Evolutionary conservation across 2,329 filamentous ascomycete genomes (phyloP).

Genomic region (Helminthosporium solani): DNA sequence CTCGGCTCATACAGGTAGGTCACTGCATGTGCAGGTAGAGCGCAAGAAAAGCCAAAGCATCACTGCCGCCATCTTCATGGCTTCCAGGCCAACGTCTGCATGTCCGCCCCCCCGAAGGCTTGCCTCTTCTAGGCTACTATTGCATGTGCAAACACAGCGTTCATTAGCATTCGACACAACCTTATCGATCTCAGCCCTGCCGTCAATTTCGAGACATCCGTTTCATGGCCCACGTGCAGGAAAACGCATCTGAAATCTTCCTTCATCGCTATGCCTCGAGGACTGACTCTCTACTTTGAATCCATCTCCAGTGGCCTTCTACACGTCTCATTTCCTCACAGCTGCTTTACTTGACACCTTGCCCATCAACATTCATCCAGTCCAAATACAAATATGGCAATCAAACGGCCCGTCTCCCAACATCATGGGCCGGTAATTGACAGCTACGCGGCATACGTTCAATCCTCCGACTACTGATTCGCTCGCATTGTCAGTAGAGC

Average conservation of each 20-base stretch:
- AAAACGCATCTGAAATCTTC: not conserved
- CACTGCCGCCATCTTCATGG: not conserved
- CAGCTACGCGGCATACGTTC: slow-evolving; percentile 13
- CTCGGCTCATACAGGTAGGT: slow-evolving; percentile 16
- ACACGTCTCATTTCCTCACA: too few relatives aligned
- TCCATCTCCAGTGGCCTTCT: too few relatives aligned
- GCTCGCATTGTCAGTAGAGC: slow-evolving; percentile 23
- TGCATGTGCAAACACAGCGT: not conserved
- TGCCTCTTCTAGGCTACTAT: not conserved
- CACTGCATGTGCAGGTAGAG: slow-evolving; percentile 9
- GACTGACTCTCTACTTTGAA: too few relatives aligned
- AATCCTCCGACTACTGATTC: slow-evolving; percentile 17
- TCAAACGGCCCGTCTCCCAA: slow-evolving; percentile 15
- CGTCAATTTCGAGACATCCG: not conserved
- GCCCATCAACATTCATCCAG: not conserved
- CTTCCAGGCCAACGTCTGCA: not conserved
- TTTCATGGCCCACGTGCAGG: not conserved
- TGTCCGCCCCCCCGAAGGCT: too few relatives aligned
- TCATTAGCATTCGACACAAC: not conserved
- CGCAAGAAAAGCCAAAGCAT: slow-evolving; percentile 7
- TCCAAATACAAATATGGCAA: slow-evolving; percentile 14
- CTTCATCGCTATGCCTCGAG: too few relatives aligned
- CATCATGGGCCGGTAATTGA: slow-evolving; percentile 27
- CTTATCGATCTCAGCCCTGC: not conserved
- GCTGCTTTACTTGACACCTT: not conserved